phyloP scores from a whole-genome alignment of 2,329 filamentous ascomycete species.

The Teratosphaeria viscida region DNA sequence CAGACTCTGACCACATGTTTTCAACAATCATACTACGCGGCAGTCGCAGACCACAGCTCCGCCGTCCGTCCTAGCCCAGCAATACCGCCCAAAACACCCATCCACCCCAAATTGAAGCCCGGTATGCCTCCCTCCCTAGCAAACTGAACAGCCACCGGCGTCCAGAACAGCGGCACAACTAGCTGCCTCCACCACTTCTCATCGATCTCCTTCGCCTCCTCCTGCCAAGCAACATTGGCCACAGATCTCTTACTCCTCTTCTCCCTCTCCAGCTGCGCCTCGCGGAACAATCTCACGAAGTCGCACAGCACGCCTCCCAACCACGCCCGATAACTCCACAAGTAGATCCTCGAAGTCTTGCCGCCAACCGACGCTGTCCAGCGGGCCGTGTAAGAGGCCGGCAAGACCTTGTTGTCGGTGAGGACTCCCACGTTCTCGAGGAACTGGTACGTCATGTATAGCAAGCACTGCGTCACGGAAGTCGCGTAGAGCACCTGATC shows the following conservation, averaged over 20 bases:
- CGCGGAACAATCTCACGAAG: constrained; percentile 31
- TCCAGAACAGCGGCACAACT: constrained; percentile 33
- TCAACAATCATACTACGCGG: neutral
- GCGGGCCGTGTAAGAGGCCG: constrained; percentile 24
- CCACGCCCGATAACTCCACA: constrained; percentile 34
- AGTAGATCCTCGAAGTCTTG: constrained; percentile 29
- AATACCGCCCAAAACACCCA: constrained; percentile 33
- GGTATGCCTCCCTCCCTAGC: constrained; percentile 30
- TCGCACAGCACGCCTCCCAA: constrained; percentile 34
- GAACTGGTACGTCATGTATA: constrained; percentile 35
- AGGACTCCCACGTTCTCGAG: constrained; percentile 35
- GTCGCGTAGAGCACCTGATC: constrained; percentile 34
- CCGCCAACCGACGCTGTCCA: constrained; percentile 23
- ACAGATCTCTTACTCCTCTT: constrained; percentile 20
- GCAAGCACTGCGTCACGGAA: constrained; percentile 30
- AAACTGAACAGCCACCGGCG: constrained; percentile 35
- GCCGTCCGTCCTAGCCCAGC: constrained; percentile 27
- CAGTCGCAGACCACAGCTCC: constrained; percentile 25
- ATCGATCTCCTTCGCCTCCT: constrained; percentile 30
- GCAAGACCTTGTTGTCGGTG: constrained; percentile 31
- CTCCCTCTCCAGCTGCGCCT: constrained; percentile 31
- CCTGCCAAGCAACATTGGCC: constrained; percentile 17
- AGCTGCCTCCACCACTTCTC: constrained; percentile 34
- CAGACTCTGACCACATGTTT: neutral
- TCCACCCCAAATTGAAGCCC: constrained; percentile 34